phyloP scores from a whole-genome alignment of 106 monocot genomes.

The Allium sativum region DNA sequence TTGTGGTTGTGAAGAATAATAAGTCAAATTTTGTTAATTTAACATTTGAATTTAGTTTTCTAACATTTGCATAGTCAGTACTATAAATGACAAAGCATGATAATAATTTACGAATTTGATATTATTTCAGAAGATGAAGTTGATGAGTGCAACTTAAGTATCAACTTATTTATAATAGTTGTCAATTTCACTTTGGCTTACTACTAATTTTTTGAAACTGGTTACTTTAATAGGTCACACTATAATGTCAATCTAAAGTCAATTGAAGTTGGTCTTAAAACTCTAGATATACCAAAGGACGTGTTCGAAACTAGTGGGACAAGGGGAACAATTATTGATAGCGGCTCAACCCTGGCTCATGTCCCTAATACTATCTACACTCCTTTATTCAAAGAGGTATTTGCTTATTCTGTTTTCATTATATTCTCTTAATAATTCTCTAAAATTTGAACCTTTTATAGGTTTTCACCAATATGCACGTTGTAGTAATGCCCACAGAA shows the following conservation, averaged over 20 bases:
- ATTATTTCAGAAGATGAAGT: too few species aligned
- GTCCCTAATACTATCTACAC: conserved; percentile 61
- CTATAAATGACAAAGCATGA: too few species aligned
- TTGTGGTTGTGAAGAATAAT: too few species aligned
- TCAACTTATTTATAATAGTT: too few species aligned
- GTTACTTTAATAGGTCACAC: conserved; percentile 41
- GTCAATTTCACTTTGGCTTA: too few species aligned
- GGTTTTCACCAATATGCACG: neutral
- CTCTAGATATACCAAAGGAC: conserved; percentile 46
- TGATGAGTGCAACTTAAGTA: too few species aligned
- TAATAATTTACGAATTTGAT: too few species aligned
- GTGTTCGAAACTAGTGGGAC: conserved; percentile 36
- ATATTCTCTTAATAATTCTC: too few species aligned
- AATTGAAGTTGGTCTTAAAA: conserved; percentile 54
- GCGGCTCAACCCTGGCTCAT: conserved; percentile 90
- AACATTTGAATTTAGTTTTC: too few species aligned
- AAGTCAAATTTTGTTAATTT: too few species aligned
- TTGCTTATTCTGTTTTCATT: neutral
- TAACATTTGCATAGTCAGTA: too few species aligned
- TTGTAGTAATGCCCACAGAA: neutral
- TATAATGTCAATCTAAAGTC: conserved; percentile 86
- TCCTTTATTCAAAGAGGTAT: conserved; percentile 48
- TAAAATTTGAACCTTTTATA: neutral
- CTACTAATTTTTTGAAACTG: too few species aligned
- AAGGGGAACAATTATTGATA: conserved; percentile 84